Percentiles rank a stretch among this genome's conserved stretches.
Evolutionary conservation across 768 basidiomycete genomes (phyloP).

Genomic region (Suillus brevipes): DNA sequence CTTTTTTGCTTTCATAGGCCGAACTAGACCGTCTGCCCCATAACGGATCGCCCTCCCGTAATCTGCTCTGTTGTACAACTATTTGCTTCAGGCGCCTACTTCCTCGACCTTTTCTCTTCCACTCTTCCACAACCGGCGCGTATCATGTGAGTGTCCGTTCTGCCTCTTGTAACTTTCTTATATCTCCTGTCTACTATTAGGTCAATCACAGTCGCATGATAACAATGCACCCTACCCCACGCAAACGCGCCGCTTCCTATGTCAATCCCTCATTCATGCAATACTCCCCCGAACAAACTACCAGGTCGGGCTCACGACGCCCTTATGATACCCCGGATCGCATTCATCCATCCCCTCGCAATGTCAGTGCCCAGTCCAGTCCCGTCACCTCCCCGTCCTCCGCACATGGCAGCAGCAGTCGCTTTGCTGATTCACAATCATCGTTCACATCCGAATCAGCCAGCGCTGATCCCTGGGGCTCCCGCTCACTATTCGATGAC

Average conservation of each 20-base stretch:
- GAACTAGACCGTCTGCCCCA: neutral
- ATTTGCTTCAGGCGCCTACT: constrained; percentile 13
- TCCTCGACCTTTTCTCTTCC: neutral
- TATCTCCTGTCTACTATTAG: constrained; percentile 10
- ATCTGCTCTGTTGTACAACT: constrained; percentile 17
- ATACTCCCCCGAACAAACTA: constrained; percentile 10
- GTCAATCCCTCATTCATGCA: no score
- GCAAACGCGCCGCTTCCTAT: constrained; percentile 20
- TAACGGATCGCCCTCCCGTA: constrained; percentile 4
- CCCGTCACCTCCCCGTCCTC: constrained; percentile 29
- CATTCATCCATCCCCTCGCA: neutral
- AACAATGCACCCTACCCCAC: neutral
- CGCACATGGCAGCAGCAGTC: constrained; percentile 15
- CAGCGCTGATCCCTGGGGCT: constrained; percentile 2
- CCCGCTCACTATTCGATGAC: constrained; percentile 19
- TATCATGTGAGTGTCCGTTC: constrained; percentile 23
- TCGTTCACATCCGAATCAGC: constrained; percentile 28
- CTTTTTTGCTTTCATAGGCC: neutral
- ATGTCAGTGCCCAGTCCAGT: constrained; percentile 24
- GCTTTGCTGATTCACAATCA: constrained; percentile 21
- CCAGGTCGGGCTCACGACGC: constrained; percentile 11
- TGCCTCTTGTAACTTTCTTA: constrained; percentile 6
- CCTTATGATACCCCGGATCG: constrained; percentile 13
- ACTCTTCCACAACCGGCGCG: constrained; percentile 6
- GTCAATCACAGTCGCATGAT: neutral